A percentile compares a stretch with the other conserved stretches of the same genome.
Evolutionary conservation across 2,329 filamentous ascomycete genomes (phyloP).

Genomic region (Bisporella sp.): DNA sequence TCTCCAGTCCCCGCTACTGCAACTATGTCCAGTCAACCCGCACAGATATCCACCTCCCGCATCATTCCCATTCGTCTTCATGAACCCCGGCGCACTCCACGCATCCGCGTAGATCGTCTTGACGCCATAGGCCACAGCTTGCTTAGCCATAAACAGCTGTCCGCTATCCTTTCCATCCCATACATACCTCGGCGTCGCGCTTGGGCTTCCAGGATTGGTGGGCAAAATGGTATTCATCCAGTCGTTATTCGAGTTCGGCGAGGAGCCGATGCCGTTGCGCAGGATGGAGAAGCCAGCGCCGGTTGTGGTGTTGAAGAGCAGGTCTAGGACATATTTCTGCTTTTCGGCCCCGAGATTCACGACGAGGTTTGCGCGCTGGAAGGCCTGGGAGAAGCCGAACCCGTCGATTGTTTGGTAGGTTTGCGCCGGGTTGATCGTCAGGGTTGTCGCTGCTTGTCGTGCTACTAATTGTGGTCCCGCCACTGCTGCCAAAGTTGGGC

Average conservation of each 20-base stretch:
- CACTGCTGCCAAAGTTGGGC: no score
- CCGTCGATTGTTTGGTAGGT: constrained; percentile 36
- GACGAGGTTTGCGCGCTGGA: constrained; percentile 13
- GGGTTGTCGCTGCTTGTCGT: no score
- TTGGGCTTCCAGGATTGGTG: constrained; percentile 35
- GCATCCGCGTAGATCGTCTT: constrained; percentile 41
- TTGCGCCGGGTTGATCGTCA: no score
- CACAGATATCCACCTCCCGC: constrained; percentile 38
- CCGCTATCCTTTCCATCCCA: constrained; percentile 41
- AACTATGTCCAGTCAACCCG: constrained; percentile 34
- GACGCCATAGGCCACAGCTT: constrained; percentile 29
- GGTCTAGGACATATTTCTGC: constrained; percentile 35
- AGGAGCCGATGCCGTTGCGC: constrained; percentile 40
- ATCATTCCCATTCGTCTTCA: constrained; percentile 40
- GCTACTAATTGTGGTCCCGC: no score
- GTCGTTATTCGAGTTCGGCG: constrained; percentile 2
- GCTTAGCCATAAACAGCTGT: neutral
- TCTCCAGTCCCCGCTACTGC: constrained; percentile 38
- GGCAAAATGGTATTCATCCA: constrained; percentile 35
- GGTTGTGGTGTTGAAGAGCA: constrained; percentile 36
- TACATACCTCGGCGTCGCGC: constrained; percentile 33
- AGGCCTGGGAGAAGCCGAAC: constrained; percentile 42
- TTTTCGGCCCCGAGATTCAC: constrained; percentile 27
- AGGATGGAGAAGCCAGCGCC: constrained; percentile 44
- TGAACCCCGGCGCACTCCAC: constrained; percentile 43